phyloP scores from a whole-genome alignment of 345 rosid species.

The Gynandropsis gynandra region DNA sequence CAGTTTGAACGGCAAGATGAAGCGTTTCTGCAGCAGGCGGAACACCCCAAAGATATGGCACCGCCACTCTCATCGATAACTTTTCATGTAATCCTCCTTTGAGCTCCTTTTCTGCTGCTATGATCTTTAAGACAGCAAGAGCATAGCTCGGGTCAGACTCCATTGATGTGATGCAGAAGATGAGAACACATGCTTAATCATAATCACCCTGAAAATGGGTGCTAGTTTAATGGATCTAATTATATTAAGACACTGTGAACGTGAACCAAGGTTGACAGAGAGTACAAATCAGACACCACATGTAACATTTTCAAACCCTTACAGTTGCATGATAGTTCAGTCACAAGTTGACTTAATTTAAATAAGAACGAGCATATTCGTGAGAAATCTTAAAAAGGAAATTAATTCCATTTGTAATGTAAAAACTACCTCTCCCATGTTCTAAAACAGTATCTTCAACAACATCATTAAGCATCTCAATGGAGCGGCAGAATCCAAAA shows the following conservation, averaged over 20 bases:
- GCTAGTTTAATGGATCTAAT: no score
- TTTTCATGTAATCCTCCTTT: constrained; percentile 85
- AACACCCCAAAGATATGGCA: constrained; percentile 93
- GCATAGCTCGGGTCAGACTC: not conserved
- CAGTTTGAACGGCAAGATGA: constrained; percentile 78
- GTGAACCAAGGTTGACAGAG: no score
- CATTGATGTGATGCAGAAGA: no score
- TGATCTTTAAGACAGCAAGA: constrained; percentile 36
- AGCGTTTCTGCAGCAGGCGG: constrained; percentile 95
- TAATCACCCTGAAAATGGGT: no score
- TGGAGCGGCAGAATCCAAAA: constrained; percentile 88
- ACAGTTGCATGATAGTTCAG: no score
- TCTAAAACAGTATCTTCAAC: constrained; percentile 88
- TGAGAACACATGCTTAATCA: no score
- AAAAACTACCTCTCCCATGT: constrained; percentile 75
- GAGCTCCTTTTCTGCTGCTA: constrained; percentile 68
- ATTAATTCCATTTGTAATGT: not conserved
- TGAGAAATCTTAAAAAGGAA: not conserved
- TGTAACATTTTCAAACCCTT: no score
- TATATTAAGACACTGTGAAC: no score
- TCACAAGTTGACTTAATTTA: no score
- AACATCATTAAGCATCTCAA: constrained; percentile 95
- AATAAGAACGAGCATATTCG: no score
- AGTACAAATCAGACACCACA: no score
- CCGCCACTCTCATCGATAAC: constrained; percentile 84